Conservation (phyloP, 192 early-diverging fungal genomes). For the Entomortierella beljakovae region DNA sequence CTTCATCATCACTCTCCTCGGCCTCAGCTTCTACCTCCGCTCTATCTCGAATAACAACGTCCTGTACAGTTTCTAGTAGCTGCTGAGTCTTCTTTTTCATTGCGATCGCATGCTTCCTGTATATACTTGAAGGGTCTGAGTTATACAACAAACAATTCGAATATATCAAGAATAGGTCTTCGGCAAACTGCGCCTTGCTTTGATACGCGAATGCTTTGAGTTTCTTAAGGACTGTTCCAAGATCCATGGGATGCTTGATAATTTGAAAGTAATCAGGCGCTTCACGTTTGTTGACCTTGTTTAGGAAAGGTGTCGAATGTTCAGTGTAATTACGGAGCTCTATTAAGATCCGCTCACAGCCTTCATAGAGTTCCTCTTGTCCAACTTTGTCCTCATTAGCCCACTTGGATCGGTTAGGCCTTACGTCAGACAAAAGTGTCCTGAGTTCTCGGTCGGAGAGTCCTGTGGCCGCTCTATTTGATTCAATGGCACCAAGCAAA, state of each 20-base stretch:
- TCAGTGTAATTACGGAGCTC: slow-evolving; percentile 85
- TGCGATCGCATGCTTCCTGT: slow-evolving; percentile 83
- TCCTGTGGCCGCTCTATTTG: slow-evolving; percentile 70
- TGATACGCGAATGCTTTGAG: slow-evolving; percentile 84
- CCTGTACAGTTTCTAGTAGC: slow-evolving; percentile 84
- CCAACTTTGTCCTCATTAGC: slow-evolving; percentile 86
- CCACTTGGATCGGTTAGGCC: slow-evolving; percentile 90
- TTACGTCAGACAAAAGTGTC: slow-evolving; percentile 79
- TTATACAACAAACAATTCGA: slow-evolving; percentile 95
- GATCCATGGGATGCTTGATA: slow-evolving; percentile 96
- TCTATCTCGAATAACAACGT: slow-evolving; percentile 80
- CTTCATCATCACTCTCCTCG: slow-evolving; percentile 68
- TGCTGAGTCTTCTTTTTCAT: slow-evolving; percentile 83
- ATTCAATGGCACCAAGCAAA: slow-evolving; percentile 79
- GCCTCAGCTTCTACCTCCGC: slow-evolving; percentile 64
- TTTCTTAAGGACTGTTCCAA: slow-evolving; percentile 91
- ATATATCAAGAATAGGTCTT: slow-evolving; percentile 93
- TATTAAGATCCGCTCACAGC: slow-evolving; percentile 84
- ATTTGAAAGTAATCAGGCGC: slow-evolving; percentile 92
- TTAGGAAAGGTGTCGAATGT: slow-evolving; percentile 86
- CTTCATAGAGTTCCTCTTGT: slow-evolving; percentile 93
- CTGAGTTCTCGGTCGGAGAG: slow-evolving; percentile 79
- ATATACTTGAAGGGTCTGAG: slow-evolving; percentile 82
- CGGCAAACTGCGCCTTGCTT: slow-evolving; percentile 87
- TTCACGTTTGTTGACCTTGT: slow-evolving; percentile 88